Evolutionary conservation across 257 asterid species (phyloP).

Genomic region (Agastache rugosa): DNA sequence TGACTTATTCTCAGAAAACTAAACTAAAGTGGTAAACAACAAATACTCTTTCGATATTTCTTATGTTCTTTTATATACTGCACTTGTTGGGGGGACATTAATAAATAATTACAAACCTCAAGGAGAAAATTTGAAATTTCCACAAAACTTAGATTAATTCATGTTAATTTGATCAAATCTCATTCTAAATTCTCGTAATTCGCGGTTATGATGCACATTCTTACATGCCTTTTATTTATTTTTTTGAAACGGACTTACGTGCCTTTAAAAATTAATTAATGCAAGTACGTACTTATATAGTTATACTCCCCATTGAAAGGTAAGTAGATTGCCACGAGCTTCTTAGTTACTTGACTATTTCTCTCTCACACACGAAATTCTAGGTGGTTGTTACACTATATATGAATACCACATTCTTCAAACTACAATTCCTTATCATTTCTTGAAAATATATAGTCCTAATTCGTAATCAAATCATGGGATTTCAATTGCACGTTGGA

Average conservation of each 20-base stretch:
- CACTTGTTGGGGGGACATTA: background rate
- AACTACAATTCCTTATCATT: background rate
- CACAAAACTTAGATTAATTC: too few relatives aligned
- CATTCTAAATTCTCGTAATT: too few relatives aligned
- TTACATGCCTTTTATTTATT: too few relatives aligned
- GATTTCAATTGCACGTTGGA: conserved; percentile 52
- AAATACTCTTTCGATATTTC: background rate
- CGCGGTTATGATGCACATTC: too few relatives aligned
- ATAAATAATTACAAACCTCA: background rate
- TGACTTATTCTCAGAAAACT: too few relatives aligned
- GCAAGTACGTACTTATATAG: background rate
- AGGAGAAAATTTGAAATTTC: background rate
- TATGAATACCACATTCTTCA: conserved; percentile 18
- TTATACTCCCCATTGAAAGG: background rate
- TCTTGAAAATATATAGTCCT: background rate
- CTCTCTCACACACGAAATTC: background rate
- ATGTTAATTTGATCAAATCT: too few relatives aligned
- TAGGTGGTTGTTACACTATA: background rate
- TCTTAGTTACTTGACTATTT: conserved; percentile 6
- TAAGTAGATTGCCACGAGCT: conserved; percentile 8
- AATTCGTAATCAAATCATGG: conserved; percentile 36
- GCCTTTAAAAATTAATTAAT: background rate
- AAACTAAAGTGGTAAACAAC: too few relatives aligned
- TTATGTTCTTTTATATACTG: background rate
- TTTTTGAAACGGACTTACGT: too few relatives aligned